Evolutionary conservation across 2,329 filamentous ascomycete species (phyloP).

Genomic region (Fusarium buharicum): DNA sequence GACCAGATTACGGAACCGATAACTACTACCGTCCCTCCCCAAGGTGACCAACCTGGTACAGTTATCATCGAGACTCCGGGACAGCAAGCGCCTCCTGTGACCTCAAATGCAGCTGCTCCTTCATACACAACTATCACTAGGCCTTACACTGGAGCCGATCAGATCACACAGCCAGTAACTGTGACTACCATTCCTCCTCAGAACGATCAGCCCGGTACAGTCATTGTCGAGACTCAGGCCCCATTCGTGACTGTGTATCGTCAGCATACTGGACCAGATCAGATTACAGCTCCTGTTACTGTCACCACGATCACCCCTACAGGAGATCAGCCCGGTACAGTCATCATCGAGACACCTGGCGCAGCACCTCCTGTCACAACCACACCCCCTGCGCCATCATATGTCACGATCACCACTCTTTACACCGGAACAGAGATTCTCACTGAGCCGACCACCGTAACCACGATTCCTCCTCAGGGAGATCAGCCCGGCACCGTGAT

Average conservation of each 20-base stretch:
- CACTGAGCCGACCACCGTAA: constrained; percentile 12
- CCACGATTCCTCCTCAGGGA: constrained; percentile 15
- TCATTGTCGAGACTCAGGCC: constrained; percentile 16
- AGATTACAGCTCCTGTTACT: constrained; percentile 3
- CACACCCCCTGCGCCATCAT: constrained; percentile 5
- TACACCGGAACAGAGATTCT: not conserved
- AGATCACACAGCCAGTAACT: constrained; percentile 13
- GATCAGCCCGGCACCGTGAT: constrained; percentile 29
- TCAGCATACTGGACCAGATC: not conserved
- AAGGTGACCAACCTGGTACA: constrained; percentile 23
- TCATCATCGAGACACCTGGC: constrained; percentile 17
- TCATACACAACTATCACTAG: constrained; percentile 29
- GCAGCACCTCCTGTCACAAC: not conserved
- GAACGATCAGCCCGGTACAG: constrained; percentile 25
- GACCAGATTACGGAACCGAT: constrained; percentile 9
- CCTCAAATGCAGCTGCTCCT: constrained; percentile 6
- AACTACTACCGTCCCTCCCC: constrained; percentile 11
- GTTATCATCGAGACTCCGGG: constrained; percentile 33
- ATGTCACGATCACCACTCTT: constrained; percentile 19
- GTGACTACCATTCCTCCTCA: constrained; percentile 19
- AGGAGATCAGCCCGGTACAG: constrained; percentile 6
- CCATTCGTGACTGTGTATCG: constrained; percentile 2
- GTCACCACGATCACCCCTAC: constrained; percentile 6
- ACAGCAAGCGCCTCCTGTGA: constrained; percentile 19
- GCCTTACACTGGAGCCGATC: constrained; percentile 14